Conservation (phyloP, 2,329 filamentous ascomycete genomes). For the Drechslerella stenobrocha region DNA sequence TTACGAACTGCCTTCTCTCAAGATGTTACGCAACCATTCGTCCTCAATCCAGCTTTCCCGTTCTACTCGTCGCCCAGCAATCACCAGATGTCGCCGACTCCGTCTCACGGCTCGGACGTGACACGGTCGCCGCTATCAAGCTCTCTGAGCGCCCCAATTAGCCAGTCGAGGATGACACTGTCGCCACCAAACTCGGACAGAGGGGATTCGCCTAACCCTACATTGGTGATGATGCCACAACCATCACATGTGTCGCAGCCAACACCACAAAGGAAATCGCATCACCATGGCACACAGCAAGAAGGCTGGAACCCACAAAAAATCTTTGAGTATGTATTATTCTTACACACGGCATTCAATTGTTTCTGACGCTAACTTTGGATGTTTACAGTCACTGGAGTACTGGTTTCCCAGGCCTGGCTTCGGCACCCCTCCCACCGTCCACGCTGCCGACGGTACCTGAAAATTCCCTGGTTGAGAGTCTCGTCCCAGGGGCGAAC, state of each 20-base stretch:
- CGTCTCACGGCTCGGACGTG: slow-evolving; percentile 57
- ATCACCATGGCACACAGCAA: slow-evolving; percentile 59
- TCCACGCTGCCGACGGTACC: slow-evolving; percentile 57
- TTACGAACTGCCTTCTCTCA: slow-evolving; percentile 89
- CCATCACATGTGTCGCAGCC: slow-evolving; percentile 64
- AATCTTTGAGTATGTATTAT: slow-evolving; percentile 78
- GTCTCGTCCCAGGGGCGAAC: slow-evolving; percentile 61
- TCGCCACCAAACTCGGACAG: slow-evolving; percentile 60
- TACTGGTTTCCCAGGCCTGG: slow-evolving; percentile 69
- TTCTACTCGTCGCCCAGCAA: slow-evolving; percentile 67
- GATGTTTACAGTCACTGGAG: slow-evolving; percentile 89
- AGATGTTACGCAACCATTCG: slow-evolving; percentile 80
- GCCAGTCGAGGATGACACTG: slow-evolving; percentile 53
- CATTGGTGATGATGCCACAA: slow-evolving; percentile 67
- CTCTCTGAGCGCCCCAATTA: slow-evolving; percentile 54
- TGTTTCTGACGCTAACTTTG: too few relatives aligned
- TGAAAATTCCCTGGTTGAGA: slow-evolving; percentile 61
- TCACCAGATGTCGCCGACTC: slow-evolving; percentile 63
- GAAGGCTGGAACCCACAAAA: slow-evolving; percentile 78
- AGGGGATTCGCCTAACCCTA: slow-evolving; percentile 68
- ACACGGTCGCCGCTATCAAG: slow-evolving; percentile 56
- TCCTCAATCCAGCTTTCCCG: slow-evolving; percentile 83
- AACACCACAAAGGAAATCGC: slow-evolving; percentile 56
- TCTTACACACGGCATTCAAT: too few relatives aligned
- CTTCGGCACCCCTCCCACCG: slow-evolving; percentile 57